Evolutionary conservation across 2,329 filamentous ascomycete species (phyloP).

Genomic region (Pseudogymnoascus sp.): DNA sequence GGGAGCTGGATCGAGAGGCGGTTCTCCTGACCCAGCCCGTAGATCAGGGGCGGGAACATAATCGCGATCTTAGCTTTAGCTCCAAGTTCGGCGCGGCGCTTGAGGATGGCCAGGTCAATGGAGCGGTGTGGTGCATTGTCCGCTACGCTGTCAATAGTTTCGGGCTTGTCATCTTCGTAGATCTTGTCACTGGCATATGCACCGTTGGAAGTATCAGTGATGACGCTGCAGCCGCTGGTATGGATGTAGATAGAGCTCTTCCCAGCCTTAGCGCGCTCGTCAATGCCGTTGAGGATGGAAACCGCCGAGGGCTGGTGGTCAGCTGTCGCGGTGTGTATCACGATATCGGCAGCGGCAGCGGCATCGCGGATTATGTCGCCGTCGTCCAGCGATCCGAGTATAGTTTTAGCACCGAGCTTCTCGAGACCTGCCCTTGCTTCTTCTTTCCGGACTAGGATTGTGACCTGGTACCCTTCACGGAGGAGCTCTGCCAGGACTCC

Average conservation of each 20-base stretch:
- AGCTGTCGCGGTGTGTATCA: conserved; percentile 43
- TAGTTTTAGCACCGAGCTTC: conserved; percentile 31
- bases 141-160: conserved; percentile 35
- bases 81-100: conserved; percentile 30
- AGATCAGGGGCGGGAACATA: conserved; percentile 41
- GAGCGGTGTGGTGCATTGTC: conserved; percentile 37
- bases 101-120: conserved; percentile 39
- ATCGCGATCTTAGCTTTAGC: conserved; percentile 39
- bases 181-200: conserved; percentile 32
- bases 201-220: conserved; percentile 33
- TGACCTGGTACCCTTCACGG: conserved; percentile 36
- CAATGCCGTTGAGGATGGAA: conserved; percentile 38
- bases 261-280: conserved; percentile 31
- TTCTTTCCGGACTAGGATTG: conserved; percentile 35
- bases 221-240: conserved; percentile 37
- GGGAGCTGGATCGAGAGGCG: conserved; percentile 42
- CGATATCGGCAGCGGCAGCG: conserved; percentile 33
- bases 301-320: conserved; percentile 40
- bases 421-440: conserved; percentile 31
- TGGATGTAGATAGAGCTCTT: conserved; percentile 41
- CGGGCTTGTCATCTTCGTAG: conserved; percentile 35
- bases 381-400: conserved; percentile 37
- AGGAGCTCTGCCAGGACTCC: conserved; percentile 39
- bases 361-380: conserved; percentile 33
- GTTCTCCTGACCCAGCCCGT: conserved; percentile 36